phyloP scores from a whole-genome alignment of 768 basidiomycete species.

The Lentinus tigrinus region DNA sequence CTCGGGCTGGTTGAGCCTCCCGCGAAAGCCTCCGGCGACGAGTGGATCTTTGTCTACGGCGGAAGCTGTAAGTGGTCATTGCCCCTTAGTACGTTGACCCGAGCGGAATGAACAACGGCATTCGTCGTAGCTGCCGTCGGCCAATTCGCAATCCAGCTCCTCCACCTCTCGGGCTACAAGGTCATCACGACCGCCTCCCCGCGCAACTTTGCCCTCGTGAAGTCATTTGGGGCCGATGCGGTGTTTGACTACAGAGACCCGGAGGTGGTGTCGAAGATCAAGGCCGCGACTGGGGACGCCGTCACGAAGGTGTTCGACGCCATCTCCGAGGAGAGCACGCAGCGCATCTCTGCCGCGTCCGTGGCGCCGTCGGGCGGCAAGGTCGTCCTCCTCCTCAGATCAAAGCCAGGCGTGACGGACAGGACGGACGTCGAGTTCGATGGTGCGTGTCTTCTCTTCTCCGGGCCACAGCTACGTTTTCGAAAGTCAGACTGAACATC shows the following conservation, averaged over 20 bases:
- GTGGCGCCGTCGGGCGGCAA: conserved; percentile 2
- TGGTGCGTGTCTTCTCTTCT: conserved; percentile 6
- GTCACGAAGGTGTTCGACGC: conserved; percentile 14
- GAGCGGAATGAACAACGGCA: too few relatives aligned
- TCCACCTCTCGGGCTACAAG: conserved; percentile 28
- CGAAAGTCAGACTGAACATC: not conserved
- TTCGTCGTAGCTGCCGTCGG: conserved; percentile 34
- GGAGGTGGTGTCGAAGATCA: conserved; percentile 18
- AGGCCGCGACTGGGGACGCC: conserved; percentile 3
- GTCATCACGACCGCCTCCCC: conserved; percentile 34
- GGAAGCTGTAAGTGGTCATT: conserved; percentile 12
- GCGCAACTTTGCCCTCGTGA: conserved; percentile 35
- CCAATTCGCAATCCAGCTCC: conserved; percentile 27
- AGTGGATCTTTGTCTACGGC: conserved; percentile 22
- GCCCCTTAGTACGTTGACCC: too few relatives aligned
- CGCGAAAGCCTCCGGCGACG: conserved; percentile 2
- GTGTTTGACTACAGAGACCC: conserved; percentile 28
- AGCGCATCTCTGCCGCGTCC: conserved; percentile 6
- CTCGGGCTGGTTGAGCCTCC: conserved; percentile 21
- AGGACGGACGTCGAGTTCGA: conserved; percentile 1
- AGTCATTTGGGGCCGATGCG: conserved; percentile 35
- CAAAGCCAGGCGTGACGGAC: not conserved
- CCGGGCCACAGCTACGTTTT: not conserved
- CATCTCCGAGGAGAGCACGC: not conserved
- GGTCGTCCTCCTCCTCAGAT: not conserved